phyloP scores from a whole-genome alignment of 2,329 filamentous ascomycete species.

The Sclerotinia spermophila region DNA sequence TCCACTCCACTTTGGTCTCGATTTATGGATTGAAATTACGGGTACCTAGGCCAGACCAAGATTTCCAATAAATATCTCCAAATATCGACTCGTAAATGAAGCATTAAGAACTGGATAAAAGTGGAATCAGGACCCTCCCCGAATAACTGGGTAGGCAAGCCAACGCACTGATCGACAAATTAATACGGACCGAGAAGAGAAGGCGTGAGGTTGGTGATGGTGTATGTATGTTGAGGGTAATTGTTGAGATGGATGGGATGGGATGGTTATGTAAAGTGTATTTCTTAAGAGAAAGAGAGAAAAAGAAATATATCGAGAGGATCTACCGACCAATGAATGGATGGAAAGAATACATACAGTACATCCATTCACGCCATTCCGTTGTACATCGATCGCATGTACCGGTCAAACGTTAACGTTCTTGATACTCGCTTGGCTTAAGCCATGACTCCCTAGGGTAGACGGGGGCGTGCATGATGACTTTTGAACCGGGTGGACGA shows the following conservation, averaged over 20 bases:
- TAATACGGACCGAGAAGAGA: slow-evolving; percentile 3
- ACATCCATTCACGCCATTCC: too few relatives aligned
- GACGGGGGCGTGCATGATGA: neutral
- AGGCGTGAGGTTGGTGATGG: neutral
- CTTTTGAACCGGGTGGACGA: neutral
- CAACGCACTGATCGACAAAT: slow-evolving; percentile 8
- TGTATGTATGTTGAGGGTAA: neutral
- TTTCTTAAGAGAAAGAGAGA: too few relatives aligned
- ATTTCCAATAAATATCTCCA: too few relatives aligned
- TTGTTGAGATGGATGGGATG: too few relatives aligned
- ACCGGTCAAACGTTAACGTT: neutral
- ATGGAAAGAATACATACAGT: too few relatives aligned
- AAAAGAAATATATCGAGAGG: too few relatives aligned
- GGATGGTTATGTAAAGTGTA: too few relatives aligned
- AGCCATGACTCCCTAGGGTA: too few relatives aligned
- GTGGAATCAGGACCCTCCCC: neutral
- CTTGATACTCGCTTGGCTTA: slow-evolving; percentile 1
- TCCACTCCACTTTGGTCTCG: neutral
- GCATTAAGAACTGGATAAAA: neutral
- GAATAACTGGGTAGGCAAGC: neutral
- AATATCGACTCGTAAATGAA: neutral
- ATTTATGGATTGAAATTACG: too few relatives aligned
- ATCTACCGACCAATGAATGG: too few relatives aligned
- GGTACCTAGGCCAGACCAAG: too few relatives aligned
- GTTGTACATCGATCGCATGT: neutral